Evolutionary conservation across 2,329 filamentous ascomycete species (phyloP).

Genomic region (Aurifilum marmelostoma): DNA sequence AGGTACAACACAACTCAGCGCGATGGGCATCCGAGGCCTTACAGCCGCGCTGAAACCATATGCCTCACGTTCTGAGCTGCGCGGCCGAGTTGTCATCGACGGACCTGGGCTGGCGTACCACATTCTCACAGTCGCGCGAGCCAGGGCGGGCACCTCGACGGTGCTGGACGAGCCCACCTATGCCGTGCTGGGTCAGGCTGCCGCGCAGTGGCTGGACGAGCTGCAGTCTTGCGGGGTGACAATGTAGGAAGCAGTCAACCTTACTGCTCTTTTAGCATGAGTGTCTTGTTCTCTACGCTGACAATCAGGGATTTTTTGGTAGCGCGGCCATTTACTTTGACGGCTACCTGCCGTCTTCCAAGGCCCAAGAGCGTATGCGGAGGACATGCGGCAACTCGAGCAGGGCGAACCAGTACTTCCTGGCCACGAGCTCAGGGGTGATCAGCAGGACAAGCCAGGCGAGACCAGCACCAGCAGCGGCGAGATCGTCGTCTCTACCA

Average conservation of each 20-base stretch:
- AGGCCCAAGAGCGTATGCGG: constrained; percentile 63
- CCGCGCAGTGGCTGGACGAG: constrained; percentile 32
- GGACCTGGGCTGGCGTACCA: constrained; percentile 37
- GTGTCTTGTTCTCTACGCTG: neutral
- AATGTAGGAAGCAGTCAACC: constrained; percentile 19
- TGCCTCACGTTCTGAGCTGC: constrained; percentile 30
- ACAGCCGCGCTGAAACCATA: constrained; percentile 32
- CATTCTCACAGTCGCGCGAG: constrained; percentile 30
- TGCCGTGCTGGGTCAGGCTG: constrained; percentile 29
- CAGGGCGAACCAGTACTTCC: constrained; percentile 56
- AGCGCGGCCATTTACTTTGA: constrained; percentile 83
- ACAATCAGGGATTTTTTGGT: constrained; percentile 27
- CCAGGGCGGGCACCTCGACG: constrained; percentile 15
- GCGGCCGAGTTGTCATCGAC: constrained; percentile 33
- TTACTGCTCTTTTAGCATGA: constrained; percentile 16
- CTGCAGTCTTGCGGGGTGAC: constrained; percentile 25
- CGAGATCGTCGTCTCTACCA: constrained; percentile 35
- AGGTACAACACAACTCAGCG: neutral
- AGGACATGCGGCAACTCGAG: constrained; percentile 62
- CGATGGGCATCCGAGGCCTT: constrained; percentile 36
- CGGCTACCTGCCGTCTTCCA: constrained; percentile 72
- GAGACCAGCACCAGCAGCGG: neutral
- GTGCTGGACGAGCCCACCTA: constrained; percentile 33
- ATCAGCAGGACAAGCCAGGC: neutral
- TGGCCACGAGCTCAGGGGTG: constrained; percentile 35